Percentiles rank a stretch among this genome's conserved stretches.
These are phyloP conservation scores for Triticum timopheevii DNA, from an alignment of 176 grass and related monocot genomes.

Conservation along the genomic window DNA sequence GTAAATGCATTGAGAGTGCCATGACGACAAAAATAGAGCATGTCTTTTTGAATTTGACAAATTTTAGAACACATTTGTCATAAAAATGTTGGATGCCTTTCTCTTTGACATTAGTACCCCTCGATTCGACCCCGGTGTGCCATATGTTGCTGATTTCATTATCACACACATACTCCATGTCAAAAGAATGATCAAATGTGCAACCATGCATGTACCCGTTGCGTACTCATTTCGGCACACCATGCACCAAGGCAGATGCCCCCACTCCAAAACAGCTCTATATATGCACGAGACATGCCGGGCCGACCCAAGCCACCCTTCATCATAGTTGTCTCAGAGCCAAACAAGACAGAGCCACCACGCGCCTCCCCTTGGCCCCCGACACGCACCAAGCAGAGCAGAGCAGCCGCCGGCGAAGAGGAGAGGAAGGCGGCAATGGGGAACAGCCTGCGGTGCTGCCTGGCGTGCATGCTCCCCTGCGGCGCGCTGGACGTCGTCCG, in stretches of 20 bases:
- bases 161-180: too few species aligned
- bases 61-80: too few species aligned
- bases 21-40: too few species aligned
- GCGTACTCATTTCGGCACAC: neutral
- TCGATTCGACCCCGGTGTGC: too few species aligned
- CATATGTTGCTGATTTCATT: too few species aligned
- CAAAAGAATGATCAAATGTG: neutral
- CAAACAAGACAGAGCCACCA: neutral
- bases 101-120: too few species aligned
- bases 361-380: too few species aligned
- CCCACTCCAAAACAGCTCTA: slow-evolving; percentile 4
- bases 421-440: slow-evolving; percentile 47
- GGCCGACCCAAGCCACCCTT: slow-evolving; percentile 16
- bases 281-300: slow-evolving; percentile 15
- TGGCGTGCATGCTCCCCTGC: slow-evolving; percentile 93
- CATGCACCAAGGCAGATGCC: neutral
- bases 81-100: too few species aligned
- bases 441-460: slow-evolving; percentile 90
- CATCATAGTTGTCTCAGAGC: neutral
- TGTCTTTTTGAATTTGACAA: too few species aligned
- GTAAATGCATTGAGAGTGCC: too few species aligned
- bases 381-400: neutral
- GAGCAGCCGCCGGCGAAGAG: neutral
- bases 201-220: neutral
- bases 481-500: slow-evolving; percentile 90